Conservation (phyloP, 2,329 filamentous ascomycete genomes). For the Talaromyces pinophilus region DNA sequence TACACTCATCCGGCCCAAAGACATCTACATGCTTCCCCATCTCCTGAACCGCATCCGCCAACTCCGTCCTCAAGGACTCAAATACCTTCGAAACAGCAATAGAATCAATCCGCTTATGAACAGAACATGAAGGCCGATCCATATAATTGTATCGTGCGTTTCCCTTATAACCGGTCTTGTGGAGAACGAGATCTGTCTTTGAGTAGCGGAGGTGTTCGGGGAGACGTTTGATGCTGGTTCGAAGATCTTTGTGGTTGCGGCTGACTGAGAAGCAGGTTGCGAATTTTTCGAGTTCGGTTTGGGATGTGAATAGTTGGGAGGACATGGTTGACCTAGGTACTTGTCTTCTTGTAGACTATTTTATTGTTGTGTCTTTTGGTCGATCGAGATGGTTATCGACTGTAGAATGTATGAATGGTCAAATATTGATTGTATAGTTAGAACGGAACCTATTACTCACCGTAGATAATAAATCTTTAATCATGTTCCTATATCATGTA, state of each 20-base stretch:
- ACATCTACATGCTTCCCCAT: neutral
- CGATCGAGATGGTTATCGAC: neutral
- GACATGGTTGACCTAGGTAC: neutral
- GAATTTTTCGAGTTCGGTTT: slow-evolving; percentile 7
- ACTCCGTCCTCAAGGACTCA: slow-evolving; percentile 2
- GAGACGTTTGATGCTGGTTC: neutral
- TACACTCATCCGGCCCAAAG: slow-evolving; percentile 19
- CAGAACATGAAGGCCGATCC: neutral
- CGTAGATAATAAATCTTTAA: neutral
- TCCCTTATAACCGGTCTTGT: neutral
- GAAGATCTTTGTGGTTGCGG: neutral
- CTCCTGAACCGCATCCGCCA: neutral
- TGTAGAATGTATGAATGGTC: neutral
- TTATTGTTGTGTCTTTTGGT: neutral
- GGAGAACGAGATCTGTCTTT: neutral
- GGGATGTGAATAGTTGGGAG: neutral
- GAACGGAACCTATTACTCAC: neutral
- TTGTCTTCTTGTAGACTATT: neutral
- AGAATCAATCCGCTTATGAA: neutral
- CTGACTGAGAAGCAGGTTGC: slow-evolving; percentile 1
- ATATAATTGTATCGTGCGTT: neutral
- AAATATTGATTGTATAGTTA: neutral
- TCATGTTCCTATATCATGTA: neutral
- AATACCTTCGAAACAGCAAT: neutral
- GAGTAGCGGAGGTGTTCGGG: slow-evolving; percentile 10